phyloP scores from a whole-genome alignment of 108 stramenopile genomes.

The Aurantiochytrium sp. region DNA sequence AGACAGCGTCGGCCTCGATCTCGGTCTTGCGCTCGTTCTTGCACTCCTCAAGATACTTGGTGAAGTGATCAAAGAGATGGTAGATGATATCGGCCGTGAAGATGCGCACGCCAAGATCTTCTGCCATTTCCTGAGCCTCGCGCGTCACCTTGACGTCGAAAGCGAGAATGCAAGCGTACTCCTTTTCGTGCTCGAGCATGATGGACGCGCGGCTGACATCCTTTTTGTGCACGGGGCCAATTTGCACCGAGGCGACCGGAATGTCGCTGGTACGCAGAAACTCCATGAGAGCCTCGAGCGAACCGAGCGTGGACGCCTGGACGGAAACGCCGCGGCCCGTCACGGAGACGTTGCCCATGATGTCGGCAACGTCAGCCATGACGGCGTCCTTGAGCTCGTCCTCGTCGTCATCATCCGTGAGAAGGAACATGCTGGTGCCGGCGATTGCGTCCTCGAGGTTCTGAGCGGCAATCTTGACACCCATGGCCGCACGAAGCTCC shows the following conservation, averaged over 20 bases:
- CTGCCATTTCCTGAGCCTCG: constrained; percentile 81
- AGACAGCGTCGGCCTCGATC: constrained; percentile 61
- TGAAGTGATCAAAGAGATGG: constrained; percentile 96
- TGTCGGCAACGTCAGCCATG: constrained; percentile 78
- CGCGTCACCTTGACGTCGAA: constrained; percentile 91
- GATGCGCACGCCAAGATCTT: constrained; percentile 80
- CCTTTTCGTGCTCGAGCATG: constrained; percentile 93
- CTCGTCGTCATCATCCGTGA: constrained; percentile 87
- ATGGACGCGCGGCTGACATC: constrained; percentile 93
- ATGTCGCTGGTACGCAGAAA: constrained; percentile 66
- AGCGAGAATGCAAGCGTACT: constrained; percentile 90
- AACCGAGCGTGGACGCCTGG: constrained; percentile 96
- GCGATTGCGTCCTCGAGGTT: constrained; percentile 92
- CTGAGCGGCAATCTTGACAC: constrained; percentile 92
- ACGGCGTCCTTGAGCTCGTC: constrained; percentile 94
- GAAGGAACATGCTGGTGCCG: constrained; percentile 89
- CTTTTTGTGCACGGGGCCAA: constrained; percentile 93
- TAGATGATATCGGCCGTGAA: constrained; percentile 99
- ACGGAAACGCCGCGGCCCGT: constrained; percentile 91
- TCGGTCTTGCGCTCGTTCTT: constrained; percentile 68
- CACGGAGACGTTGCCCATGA: constrained; percentile 76
- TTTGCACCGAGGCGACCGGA: constrained; percentile 86
- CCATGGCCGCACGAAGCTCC: constrained; percentile 84
- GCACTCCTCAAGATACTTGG: constrained; percentile 75
- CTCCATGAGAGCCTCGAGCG: constrained; percentile 93